Evolutionary conservation across 768 basidiomycete genomes (phyloP), one percentile per base, ranked within the genome.

Genomic region (Galerina marginata): DNA sequence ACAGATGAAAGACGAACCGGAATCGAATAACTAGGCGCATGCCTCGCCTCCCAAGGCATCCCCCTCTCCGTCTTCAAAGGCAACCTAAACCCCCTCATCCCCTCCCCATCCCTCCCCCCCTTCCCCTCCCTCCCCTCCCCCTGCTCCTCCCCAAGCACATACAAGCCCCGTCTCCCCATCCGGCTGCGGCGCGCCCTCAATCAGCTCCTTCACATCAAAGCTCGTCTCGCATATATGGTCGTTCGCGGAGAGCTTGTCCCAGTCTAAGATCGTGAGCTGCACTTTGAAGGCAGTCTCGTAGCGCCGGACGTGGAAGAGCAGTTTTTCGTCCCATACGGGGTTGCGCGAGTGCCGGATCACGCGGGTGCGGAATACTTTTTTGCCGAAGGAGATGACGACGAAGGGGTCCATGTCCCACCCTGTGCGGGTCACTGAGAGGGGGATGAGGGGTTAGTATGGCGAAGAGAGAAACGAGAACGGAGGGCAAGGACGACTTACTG

Each of bases 401-500:
- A 98, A 99, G 0, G 96, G 95, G 68, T 98, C 95, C 95, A 98
- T 97, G 71, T 99, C 96, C 85, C 89, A 95, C 0, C 92, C 92
- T 0, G 86, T 92, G 0, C 91, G 86, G 1, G 89, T 93, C 86
- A 93, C 92, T 92, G 58, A 10, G 23, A 26, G 54, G 29, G 20
- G 36, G 42, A 2, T n/a, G n/a, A n/a, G n/a, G n/a, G n/a, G n/a
- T n/a, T n/a, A n/a, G n/a, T n/a, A n/a, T n/a, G n/a, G n/a, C n/a
- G n/a, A n/a, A n/a, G n/a, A n/a, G n/a, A n/a, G n/a, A n/a, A n/a
- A n/a, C n/a, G n/a, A n/a, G n/a, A n/a, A n/a, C n/a, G n/a, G n/a
- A n/a, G n/a, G n/a, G n/a, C n/a, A n/a, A n/a, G n/a, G n/a, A n/a
- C n/a, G n/a, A n/a, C n/a, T n/a, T n/a, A 96, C 95, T 90, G 66